A percentile compares a stretch with the other conserved stretches of the same genome.
Conservation (phyloP, 2,329 filamentous ascomycete species). For the Apiospora rasikravindrae region DNA sequence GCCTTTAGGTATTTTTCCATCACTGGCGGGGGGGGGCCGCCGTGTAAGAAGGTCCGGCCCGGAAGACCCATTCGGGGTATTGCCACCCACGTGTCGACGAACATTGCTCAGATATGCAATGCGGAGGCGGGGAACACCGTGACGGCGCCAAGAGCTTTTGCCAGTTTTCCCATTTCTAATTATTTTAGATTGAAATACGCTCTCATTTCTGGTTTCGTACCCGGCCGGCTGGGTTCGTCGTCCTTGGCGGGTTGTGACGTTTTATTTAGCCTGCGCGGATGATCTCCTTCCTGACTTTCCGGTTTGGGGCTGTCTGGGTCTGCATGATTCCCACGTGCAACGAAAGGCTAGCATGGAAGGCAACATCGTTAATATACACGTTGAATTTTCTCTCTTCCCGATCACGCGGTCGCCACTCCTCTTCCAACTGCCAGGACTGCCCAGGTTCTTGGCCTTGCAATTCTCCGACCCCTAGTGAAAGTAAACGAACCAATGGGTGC, state of each 20-base stretch:
- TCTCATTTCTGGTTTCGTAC: neutral
- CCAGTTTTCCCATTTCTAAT: neutral
- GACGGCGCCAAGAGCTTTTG: neutral
- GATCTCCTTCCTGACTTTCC: conserved; percentile 4
- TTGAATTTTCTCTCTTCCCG: neutral
- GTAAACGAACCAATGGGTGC: neutral
- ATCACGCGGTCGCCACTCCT: neutral
- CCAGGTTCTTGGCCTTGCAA: neutral
- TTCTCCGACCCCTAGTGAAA: neutral
- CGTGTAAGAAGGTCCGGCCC: neutral
- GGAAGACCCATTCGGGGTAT: neutral
- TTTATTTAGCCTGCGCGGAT: conserved; percentile 12
- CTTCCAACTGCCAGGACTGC: neutral
- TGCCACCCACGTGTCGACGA: neutral
- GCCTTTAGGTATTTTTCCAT: neutral
- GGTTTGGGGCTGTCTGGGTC: neutral
- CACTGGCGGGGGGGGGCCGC: neutral
- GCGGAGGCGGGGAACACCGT: neutral
- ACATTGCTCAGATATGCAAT: neutral
- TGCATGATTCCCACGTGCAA: neutral
- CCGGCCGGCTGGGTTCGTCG: neutral
- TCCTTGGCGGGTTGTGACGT: neutral
- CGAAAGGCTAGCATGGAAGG: neutral
- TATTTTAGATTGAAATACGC: neutral
- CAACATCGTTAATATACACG: neutral